Evolutionary conservation across 495 filamentous ascomycete species (phyloP), one percentile per base, ranked within the genome.

Genomic region (Aspergillus carlsbadensis): DNA sequence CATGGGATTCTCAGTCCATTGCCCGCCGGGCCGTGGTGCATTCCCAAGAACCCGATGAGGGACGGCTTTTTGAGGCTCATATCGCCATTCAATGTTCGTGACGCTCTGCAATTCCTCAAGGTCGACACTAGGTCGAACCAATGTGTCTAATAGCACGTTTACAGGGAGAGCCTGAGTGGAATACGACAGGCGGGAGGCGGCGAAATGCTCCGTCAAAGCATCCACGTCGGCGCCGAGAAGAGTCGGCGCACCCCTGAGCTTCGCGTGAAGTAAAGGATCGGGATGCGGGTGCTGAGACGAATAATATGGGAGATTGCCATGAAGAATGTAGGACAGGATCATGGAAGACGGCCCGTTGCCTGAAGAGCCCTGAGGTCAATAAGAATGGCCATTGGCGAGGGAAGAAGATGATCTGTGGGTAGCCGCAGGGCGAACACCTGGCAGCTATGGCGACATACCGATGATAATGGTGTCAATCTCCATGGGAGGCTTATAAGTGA

Each of bases 291-390:
- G 75, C 17, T 72, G 60, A 6, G 76, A 59, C 17, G 74, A 69
- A 56, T 88, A 88, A 53, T 75, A 78, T 2, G 85, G 85, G 44
- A 85, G 71, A 62, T 87, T 77, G 11, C 85, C 85, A 63, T 88
- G 84, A 15, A 88, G 79, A 46, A 87, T 83, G 62, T 81, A 88
- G 51, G 83, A 85, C 21, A 88, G 76, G 64, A 87, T 82, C 65
- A 88, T 78, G 56, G 85, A 81, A 31, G 85, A 81, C 47, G 85
- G 85, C 33, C 85, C 85, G 61, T 85, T 86, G 52, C 85, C 85
- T 79, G 48, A 15, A 51, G 37, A 22, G 29, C 29, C 42, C 42
- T 43, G 45, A 43, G 26, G 56, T 62, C 44, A 60, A 58, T 42
- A 17, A 55, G 7, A 36, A 40, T 42, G 43, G 15, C 39, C 41